Base-by-base conservation (phyloP, 345 rosid species). In the Eucalyptus leucophloia region DNA sequence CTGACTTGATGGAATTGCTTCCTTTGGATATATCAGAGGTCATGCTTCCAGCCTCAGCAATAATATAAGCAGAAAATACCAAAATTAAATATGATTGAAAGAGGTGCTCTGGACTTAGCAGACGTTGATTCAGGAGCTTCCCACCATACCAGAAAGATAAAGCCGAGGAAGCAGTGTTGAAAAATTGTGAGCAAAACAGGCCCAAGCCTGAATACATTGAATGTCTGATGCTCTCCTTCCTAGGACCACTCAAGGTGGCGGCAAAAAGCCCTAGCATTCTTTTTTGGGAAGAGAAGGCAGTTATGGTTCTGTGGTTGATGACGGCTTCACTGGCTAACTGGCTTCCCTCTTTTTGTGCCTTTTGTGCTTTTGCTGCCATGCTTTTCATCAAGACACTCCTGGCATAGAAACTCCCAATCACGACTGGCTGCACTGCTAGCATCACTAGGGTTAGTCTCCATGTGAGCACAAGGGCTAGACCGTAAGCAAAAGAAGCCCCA, bases 41-140 rank as follows among this genome's bases (percentile, higher is more conserved):
- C 96, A 94, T 95, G 89, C 95, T 93, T 89, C 96, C 96, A 10
- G 96, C 97, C 88, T 95, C 96, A 54, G 97, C 97, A 87, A 96
- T 95, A 89, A 94, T 81, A 90, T 95, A 96, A 72, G 96, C 96
- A 18, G 93, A 91, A 87, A 95, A 95, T 17, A 95, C 89, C 69
- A 95, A 89, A 86, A 92, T 93, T 83, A 96, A 80, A 90, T 92
- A 96, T 15, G 95, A 92, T 60, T 95, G 96, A 91, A 95, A 96
- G 50, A 96, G 95, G 65, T 92, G 91, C 81, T 93, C 94, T 10
- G 96, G 86, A 16, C 92, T 60, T 85, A 95, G 92, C 69, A 53
- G 13, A 47, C 69, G 91, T 77, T 92, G 40, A 9, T 87, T 91
- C 82, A 95, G 89, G 60, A 95, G 95, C 91, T 90, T 95, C 65